Conservation (phyloP, 148 eudicot species). For the Silene latifolia region DNA sequence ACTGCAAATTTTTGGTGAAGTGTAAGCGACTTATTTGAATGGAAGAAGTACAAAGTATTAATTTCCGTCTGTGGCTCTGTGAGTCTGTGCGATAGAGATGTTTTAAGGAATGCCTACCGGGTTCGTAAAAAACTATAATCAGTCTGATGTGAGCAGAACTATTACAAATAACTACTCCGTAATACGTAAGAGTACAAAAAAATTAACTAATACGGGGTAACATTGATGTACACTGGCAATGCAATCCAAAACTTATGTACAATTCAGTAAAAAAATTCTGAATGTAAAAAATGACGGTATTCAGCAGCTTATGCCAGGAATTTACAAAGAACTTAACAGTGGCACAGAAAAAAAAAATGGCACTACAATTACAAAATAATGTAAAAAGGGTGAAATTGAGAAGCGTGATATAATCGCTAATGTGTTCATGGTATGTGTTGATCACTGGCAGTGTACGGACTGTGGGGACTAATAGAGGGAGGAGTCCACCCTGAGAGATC, state of each 20-base stretch:
- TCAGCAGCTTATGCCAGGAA: background rate
- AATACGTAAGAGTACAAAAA: background rate
- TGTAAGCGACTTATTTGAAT: too few species aligned
- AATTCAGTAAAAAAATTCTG: background rate
- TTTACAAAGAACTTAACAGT: background rate
- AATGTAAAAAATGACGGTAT: background rate
- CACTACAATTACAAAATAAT: background rate
- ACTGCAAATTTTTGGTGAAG: too few species aligned
- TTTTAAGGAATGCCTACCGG: too few species aligned
- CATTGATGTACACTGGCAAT: too few species aligned
- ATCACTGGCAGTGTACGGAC: conserved; percentile 5
- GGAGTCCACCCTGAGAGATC: conserved; percentile 36
- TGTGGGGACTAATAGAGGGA: conserved; percentile 27
- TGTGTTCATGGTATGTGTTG: background rate
- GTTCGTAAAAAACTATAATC: too few species aligned
- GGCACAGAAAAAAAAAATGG: conserved; percentile 6
- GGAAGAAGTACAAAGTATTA: too few species aligned
- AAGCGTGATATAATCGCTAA: background rate
- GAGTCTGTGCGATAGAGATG: too few species aligned
- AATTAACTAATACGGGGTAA: background rate
- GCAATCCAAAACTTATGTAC: conserved; percentile 11
- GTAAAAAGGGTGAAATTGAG: background rate
- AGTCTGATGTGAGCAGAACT: too few species aligned
- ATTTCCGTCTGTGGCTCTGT: too few species aligned
- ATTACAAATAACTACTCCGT: too few species aligned